Evolutionary conservation across 169 alveolate species (phyloP), one percentile per base, ranked within the genome.

Genomic region (Eimeria brunetti): DNA sequence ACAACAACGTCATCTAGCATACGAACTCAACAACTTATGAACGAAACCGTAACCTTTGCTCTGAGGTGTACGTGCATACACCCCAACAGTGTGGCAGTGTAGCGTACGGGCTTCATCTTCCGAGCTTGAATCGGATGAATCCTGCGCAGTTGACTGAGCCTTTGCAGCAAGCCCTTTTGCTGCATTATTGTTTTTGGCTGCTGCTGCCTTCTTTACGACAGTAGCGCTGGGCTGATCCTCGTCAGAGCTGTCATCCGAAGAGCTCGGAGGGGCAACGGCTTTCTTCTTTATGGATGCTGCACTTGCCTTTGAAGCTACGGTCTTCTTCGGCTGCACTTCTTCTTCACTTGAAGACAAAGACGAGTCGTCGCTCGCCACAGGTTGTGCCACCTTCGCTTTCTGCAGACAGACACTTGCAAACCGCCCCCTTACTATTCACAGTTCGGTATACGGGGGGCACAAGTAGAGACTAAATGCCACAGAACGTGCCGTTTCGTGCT

Each of bases 361-460:
- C 33, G 92, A 85, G 27, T 85, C 92, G 92, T 85, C 92, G 56
- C 80, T 85, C 44, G 80, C 92, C 38, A 85, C 92, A 38, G 81
- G 80, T 62, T 85, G 92, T 64, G 81, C 92, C 44, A 62, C 92
- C 60, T 85, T 85, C 51, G 81, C 92, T 38, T 85, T 85, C 92
- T 85, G 92, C 81, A 49, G 20, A 60, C 92, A 62, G 12, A 60
- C 11, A 49, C 56, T 0, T 75, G 12, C 90, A 83, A 56, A 33
- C 75, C 14, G 41, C 88, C 38, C 0, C 46, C 44, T 6, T 24
- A n/a, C n/a, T n/a, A n/a, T n/a, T n/a, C n/a, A n/a, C 53, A 73
- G 53, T 6, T 14, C 22, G 33, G 16, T 6, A 9, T 16, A 46
- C 62, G 56, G n/a, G 27, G 4, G 81, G 0, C 1, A 16, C 14